Evolutionary conservation across 441 rosid species (phyloP).

Genomic region (Lepidium campestre): DNA sequence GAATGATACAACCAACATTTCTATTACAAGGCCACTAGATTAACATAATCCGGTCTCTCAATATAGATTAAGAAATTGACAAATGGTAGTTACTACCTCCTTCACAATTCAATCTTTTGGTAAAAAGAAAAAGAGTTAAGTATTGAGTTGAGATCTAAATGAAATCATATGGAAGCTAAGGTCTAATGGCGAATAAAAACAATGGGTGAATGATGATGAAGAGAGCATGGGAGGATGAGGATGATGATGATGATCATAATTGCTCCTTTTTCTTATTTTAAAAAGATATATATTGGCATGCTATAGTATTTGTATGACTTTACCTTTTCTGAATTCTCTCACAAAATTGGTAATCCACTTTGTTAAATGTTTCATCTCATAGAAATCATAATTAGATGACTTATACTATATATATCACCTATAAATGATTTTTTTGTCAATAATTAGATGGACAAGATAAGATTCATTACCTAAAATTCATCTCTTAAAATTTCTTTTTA

Average conservation of each 20-base stretch:
- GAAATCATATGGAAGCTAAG: slow-evolving; percentile 5
- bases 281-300: slow-evolving; percentile 10
- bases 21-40: not conserved
- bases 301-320: slow-evolving; percentile 11
- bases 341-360: not conserved
- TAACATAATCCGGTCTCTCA: not conserved
- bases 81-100: not conserved
- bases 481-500: too few species aligned
- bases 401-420: not conserved
- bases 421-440: not conserved
- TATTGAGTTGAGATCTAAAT: not conserved
- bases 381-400: not conserved
- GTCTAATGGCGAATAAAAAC: slow-evolving; percentile 10
- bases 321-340: not conserved
- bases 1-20: not conserved
- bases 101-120: not conserved
- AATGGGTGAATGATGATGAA: slow-evolving; percentile 18
- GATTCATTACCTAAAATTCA: too few species aligned
- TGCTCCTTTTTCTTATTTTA: slow-evolving; percentile 12
- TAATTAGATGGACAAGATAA: too few species aligned
- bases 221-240: slow-evolving; percentile 19
- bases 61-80: not conserved
- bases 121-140: not conserved
- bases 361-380: not conserved
- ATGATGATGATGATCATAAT: slow-evolving; percentile 19